These are phyloP conservation scores for Trichoderma sp. DNA, from an alignment of 2,329 filamentous ascomycete species.

Conservation along the genomic window DNA sequence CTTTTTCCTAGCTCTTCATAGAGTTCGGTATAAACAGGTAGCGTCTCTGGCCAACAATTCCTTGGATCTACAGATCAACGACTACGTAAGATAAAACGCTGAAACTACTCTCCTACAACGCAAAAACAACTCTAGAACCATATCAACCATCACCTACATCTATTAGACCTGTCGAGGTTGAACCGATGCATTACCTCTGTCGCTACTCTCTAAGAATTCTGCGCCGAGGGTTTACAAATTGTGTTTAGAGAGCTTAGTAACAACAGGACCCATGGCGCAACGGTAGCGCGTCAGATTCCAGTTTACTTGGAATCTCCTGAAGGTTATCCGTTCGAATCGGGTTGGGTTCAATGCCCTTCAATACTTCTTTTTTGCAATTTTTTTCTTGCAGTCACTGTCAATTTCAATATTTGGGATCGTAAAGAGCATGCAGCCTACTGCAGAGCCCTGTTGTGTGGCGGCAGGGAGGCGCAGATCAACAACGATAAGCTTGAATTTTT, in stretches of 20 bases:
- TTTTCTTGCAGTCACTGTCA: background rate
- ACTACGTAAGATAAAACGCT: too few relatives aligned
- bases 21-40: too few relatives aligned
- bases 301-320: slow-evolving; percentile 23
- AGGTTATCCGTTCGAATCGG: slow-evolving; percentile 28
- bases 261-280: slow-evolving; percentile 22
- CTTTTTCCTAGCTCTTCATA: too few relatives aligned
- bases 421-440: background rate
- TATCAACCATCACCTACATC: too few relatives aligned
- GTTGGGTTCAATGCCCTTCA: slow-evolving; percentile 28
- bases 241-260: background rate
- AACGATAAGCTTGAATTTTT: background rate
- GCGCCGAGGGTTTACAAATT: background rate
- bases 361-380: background rate
- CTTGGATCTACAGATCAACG: too few relatives aligned
- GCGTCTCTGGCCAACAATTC: too few relatives aligned
- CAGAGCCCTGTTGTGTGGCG: background rate
- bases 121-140: background rate
- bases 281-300: slow-evolving; percentile 28
- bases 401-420: background rate
- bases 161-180: too few relatives aligned
- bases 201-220: background rate
- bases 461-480: background rate
- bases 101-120: too few relatives aligned
- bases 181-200: too few relatives aligned